Evolutionary conservation across 805 yeast genomes (phyloP).

Genomic region (Grigorovia humatica): DNA sequence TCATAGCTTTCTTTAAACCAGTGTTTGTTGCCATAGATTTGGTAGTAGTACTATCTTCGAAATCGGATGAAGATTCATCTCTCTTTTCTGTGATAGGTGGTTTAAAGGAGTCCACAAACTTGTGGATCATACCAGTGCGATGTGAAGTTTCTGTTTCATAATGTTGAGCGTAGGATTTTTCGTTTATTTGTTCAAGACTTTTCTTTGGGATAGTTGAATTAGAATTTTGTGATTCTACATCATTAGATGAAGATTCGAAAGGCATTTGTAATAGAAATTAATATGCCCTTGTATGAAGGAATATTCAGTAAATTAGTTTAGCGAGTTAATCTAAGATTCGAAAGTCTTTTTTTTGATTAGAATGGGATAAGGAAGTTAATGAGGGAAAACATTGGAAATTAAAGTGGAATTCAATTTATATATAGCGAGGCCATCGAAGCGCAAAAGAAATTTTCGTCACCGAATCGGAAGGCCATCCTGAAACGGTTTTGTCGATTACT

Average conservation of each 20-base stretch:
- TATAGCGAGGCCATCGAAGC: background rate
- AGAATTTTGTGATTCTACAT: conserved; percentile 1
- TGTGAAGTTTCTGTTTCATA: conserved; percentile 1
- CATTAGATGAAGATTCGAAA: background rate
- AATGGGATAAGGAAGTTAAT: background rate
- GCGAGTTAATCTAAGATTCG: no score
- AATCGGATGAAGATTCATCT: conserved; percentile 4
- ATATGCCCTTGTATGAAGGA: background rate
- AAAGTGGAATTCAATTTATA: no score
- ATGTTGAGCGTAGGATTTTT: conserved; percentile 2
- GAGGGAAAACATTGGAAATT: background rate
- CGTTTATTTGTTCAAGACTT: background rate
- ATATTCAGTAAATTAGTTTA: no score
- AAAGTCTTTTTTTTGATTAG: no score
- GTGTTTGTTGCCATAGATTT: conserved; percentile 6
- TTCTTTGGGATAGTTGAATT: conserved; percentile 1
- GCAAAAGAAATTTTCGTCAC: background rate
- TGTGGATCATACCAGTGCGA: conserved; percentile 1
- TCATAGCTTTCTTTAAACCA: conserved; percentile 12
- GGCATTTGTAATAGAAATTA: background rate
- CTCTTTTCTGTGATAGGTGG: conserved; percentile 8
- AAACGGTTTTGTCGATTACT: background rate
- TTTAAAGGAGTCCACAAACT: conserved; percentile 19
- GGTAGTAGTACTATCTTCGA: conserved; percentile 4
- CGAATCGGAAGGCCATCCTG: background rate